Evolutionary conservation across 345 rosid species (phyloP).

Genomic region (Gossypium australe): DNA sequence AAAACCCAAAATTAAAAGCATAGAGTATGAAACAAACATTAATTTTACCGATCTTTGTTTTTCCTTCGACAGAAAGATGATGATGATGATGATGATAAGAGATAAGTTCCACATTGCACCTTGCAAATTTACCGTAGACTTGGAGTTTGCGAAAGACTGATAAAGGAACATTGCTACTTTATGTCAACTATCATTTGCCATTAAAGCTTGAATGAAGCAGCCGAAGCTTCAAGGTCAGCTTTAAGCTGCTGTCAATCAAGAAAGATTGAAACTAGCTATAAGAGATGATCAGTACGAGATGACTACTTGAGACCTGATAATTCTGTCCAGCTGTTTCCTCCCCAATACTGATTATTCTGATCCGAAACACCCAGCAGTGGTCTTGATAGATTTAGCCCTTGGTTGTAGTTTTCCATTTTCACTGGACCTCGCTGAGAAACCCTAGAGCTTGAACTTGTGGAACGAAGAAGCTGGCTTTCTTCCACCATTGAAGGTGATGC

Average conservation of each 20-base stretch:
- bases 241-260: background rate
- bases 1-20: background rate
- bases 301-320: conserved; percentile 39
- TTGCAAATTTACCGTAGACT: background rate
- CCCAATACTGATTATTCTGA: conserved; percentile 42
- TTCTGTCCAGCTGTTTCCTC: conserved; percentile 36
- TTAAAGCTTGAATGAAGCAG: conserved; percentile 6
- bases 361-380: conserved; percentile 27
- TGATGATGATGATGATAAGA: conserved; percentile 8
- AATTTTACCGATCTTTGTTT: conserved; percentile 15
- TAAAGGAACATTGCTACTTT: background rate
- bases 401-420: conserved; percentile 47
- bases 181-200: conserved; percentile 3
- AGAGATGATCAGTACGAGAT: conserved; percentile 23
- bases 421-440: conserved; percentile 46
- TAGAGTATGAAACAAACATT: background rate
- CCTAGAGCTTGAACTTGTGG: conserved; percentile 41
- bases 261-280: conserved; percentile 14
- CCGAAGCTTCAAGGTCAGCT: conserved; percentile 12
- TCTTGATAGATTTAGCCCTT: conserved; percentile 34
- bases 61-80: background rate
- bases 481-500: conserved; percentile 33
- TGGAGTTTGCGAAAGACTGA: background rate
- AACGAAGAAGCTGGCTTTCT: conserved; percentile 19
- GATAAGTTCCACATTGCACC: background rate